A percentile compares a stretch with the other conserved stretches of the same genome.
Conservation (phyloP, 768 basidiomycete species). For the Boletus vinaceobasis region DNA sequence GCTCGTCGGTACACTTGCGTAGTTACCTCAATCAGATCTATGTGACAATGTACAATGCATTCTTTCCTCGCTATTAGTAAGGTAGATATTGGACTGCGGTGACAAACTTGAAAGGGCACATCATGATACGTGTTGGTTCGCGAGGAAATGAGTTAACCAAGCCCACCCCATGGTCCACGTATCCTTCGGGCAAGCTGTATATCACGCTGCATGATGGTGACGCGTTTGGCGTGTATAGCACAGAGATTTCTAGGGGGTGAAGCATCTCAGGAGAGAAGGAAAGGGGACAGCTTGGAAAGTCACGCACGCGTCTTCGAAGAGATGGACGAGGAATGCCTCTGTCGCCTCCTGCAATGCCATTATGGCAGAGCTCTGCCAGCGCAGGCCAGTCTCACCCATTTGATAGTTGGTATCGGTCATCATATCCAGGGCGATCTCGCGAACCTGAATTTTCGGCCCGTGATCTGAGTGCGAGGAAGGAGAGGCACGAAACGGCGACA, state of each 20-base stretch:
- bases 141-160: constrained; percentile 39
- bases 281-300: background rate
- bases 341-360: constrained; percentile 95
- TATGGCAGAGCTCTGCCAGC: constrained; percentile 96
- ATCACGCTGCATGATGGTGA: constrained; percentile 96
- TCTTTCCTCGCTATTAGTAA: constrained; percentile 1
- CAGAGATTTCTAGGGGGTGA: constrained; percentile 74
- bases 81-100: background rate
- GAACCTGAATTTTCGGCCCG: constrained; percentile 56
- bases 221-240: constrained; percentile 96
- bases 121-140: background rate
- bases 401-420: constrained; percentile 69
- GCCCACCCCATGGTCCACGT: constrained; percentile 83
- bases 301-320: constrained; percentile 98
- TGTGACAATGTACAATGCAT: constrained; percentile 28
- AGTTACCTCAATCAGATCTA: constrained; percentile 17
- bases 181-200: constrained; percentile 96
- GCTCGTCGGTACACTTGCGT: constrained; percentile 10
- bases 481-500: constrained; percentile 30
- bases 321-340: constrained; percentile 89
- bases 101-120: background rate
- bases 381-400: constrained; percentile 54
- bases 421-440: constrained; percentile 93
- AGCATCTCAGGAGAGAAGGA: background rate
- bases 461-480: background rate